Percentiles rank a stretch among this genome's conserved stretches.
Conservation (phyloP, 1,284 basidiomycete species). For the Xanthoconium separans region DNA sequence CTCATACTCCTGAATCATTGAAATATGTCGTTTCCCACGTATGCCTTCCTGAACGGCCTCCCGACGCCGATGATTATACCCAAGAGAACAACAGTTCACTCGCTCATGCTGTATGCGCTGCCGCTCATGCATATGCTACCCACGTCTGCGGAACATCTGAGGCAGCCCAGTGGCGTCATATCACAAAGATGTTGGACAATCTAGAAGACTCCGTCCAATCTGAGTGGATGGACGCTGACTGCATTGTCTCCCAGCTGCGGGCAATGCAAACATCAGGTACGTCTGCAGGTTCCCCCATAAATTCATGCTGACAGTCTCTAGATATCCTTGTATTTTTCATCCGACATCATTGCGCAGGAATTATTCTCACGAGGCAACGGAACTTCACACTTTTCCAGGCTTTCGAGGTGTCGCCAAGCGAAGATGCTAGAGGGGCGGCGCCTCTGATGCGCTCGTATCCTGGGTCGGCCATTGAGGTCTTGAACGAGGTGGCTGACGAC, state of each 20-base stretch:
- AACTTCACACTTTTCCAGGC: background rate
- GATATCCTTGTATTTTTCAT: background rate
- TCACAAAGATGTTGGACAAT: background rate
- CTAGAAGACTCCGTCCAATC: background rate
- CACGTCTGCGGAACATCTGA: too few species aligned
- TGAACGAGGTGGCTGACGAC: background rate
- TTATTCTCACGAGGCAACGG: background rate
- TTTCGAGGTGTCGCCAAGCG: too few species aligned
- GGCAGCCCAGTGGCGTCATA: background rate
- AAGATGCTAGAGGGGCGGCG: too few species aligned
- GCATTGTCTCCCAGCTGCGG: background rate
- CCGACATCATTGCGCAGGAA: background rate
- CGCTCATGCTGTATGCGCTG: background rate
- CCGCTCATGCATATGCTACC: background rate
- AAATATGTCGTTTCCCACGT: background rate
- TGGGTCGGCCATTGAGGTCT: too few species aligned
- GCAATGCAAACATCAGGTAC: background rate
- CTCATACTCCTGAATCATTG: background rate
- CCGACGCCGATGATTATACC: background rate
- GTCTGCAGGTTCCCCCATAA: background rate
- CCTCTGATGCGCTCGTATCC: too few species aligned
- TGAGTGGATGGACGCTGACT: background rate
- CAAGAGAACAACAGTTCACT: background rate
- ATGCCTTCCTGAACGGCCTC: background rate
- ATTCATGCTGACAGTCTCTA: background rate